Conservation (phyloP, 306 rosid genomes). For the Cicer arietinum region DNA sequence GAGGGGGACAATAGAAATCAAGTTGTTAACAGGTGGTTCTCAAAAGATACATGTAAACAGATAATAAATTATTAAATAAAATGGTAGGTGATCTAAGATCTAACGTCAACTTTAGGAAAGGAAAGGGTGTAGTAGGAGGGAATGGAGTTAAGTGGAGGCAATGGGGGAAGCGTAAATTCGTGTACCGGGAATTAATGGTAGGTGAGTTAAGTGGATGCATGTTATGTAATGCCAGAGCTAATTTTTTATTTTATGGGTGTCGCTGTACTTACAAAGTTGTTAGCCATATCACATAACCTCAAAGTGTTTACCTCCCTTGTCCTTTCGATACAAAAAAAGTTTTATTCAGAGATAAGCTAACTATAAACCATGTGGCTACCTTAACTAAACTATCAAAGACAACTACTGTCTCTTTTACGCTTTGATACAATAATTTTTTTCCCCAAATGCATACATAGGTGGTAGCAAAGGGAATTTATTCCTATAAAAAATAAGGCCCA, state of each 20-base stretch:
- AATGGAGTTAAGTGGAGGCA: too few species aligned
- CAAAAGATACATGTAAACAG: not conserved
- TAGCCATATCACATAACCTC: slow-evolving; percentile 1
- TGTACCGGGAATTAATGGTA: too few species aligned
- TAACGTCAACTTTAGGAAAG: too few species aligned
- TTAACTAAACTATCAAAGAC: slow-evolving; percentile 12
- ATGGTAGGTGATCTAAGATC: too few species aligned
- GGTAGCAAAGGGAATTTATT: slow-evolving; percentile 24
- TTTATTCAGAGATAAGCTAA: slow-evolving; percentile 8
- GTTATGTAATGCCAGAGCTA: slow-evolving; percentile 2
- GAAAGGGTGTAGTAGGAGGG: too few species aligned
- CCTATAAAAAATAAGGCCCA: not conserved
- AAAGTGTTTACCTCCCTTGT: not conserved
- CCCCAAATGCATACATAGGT: slow-evolving; percentile 23
- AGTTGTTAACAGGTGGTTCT: not conserved
- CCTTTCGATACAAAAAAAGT: not conserved
- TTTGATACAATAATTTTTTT: slow-evolving; percentile 15
- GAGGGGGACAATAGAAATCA: not conserved
- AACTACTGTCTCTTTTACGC: slow-evolving; percentile 13
- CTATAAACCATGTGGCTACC: slow-evolving; percentile 22
- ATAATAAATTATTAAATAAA: too few species aligned
- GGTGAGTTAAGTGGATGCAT: not conserved
- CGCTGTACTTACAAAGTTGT: not conserved
- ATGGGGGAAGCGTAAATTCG: too few species aligned
- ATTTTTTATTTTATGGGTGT: slow-evolving; percentile 2